phyloP scores from a whole-genome alignment of 2,329 filamentous ascomycete species.

The Ceratocystis eucalypticola region DNA sequence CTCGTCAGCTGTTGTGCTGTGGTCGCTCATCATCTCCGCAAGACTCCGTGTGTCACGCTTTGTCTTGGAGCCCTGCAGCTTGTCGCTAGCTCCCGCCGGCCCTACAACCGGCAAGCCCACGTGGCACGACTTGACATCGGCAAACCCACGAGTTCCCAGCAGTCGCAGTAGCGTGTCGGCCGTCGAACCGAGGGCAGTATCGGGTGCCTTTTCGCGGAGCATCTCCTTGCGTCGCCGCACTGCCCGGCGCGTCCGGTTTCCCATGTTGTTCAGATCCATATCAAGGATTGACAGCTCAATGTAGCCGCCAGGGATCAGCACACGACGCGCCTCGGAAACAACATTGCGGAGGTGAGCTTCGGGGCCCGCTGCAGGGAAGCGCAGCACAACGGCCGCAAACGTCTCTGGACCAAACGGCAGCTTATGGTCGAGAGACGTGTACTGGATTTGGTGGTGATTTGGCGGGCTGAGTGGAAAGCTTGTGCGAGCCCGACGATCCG shows the following conservation, averaged over 20 bases:
- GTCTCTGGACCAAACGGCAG: conserved; percentile 66
- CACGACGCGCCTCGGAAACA: conserved; percentile 61
- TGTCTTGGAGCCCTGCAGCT: conserved; percentile 16
- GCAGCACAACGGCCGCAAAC: conserved; percentile 62
- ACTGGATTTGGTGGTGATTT: conserved; percentile 66
- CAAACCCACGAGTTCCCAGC: conserved; percentile 56
- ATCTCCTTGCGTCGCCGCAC: conserved; percentile 59
- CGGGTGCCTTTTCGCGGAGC: conserved; percentile 47
- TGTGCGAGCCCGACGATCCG: conserved; percentile 31
- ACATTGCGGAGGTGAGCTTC: conserved; percentile 57
- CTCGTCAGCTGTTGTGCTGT: conserved; percentile 59
- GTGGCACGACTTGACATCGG: conserved; percentile 58
- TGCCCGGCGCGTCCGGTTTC: conserved; percentile 52
- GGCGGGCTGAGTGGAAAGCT: conserved; percentile 44
- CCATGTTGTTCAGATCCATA: conserved; percentile 72
- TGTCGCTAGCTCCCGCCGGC: conserved; percentile 25
- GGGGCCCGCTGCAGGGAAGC: conserved; percentile 58
- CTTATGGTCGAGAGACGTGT: conserved; percentile 45
- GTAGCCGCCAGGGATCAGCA: conserved; percentile 63
- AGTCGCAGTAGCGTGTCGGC: conserved; percentile 51
- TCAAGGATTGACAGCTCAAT: conserved; percentile 70
- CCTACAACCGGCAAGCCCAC: conserved; percentile 56
- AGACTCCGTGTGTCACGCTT: conserved; percentile 41
- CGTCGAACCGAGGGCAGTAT: conserved; percentile 46
- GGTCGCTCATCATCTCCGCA: conserved; percentile 59